Base-by-base conservation (phyloP, 495 filamentous ascomycete species). In the Neurospora tetraspora region DNA sequence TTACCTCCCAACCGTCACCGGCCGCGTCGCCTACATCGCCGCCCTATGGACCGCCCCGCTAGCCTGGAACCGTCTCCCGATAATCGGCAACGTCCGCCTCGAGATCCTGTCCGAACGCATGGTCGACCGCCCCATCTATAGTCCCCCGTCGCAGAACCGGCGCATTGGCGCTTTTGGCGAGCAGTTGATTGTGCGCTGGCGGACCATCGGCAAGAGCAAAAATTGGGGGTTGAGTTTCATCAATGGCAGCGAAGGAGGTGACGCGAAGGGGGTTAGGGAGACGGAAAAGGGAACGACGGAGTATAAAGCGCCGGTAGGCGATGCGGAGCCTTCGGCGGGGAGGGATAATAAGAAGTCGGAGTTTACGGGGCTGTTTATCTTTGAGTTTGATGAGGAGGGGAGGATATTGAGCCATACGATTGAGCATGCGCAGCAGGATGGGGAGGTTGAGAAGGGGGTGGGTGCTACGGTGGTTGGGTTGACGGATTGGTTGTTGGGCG, bases 1-100 rank as follows among this genome's bases (percentile, higher is more conserved):
- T 3, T 92, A 98, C 79, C 92, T 99, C 14, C 96, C 96, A 68
- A 92, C 89, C 10, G 96, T 98, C 69, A 91, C 92, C 7, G 96
- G 96, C 59, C 89, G 93, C 39, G 92, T 97, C 16, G 90, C 93
- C 39, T 99, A 99, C 80, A 91, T 91, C 53, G 94, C 96, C 23
- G 96, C 96, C 2, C 85, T 99, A 18, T 98, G 94, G 94, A 97
- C 96, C 3, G 91, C 94, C 1, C 96, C 96, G 0, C 89, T 99
- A 34, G 96, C 94, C 20, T 99, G 96, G 96, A 94, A 96, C 76
- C 90, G 91, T 43, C 85, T 99, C 0, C 96, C 96, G 11, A 85
- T 97, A 0, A 86, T 98, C 34, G 94, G 94, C 42, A 96, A 97
- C 77, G 92, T 97, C 5, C 90, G 90, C 74, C 87, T 99, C 3